phyloP scores from a whole-genome alignment of 1,139 yeast genomes.

The Suhomyces panamericanus region DNA sequence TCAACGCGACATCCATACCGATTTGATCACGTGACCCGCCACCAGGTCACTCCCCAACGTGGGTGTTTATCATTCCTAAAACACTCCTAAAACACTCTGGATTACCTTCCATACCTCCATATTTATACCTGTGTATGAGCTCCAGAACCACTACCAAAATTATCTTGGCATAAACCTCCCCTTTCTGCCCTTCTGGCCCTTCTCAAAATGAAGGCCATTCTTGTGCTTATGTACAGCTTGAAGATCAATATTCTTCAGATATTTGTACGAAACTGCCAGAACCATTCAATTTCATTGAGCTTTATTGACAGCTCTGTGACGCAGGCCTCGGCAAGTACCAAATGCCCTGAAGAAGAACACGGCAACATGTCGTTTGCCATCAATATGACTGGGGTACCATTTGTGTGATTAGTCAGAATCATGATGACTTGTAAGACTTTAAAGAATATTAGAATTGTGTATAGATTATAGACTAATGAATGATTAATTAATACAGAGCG shows the following conservation, averaged over 20 bases:
- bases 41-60: no score
- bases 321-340: slow-evolving; percentile 33
- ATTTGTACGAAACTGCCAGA: slow-evolving; percentile 38
- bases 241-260: slow-evolving; percentile 41
- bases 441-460: no score
- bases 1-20: no score
- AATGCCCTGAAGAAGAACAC: slow-evolving; percentile 20
- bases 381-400: slow-evolving; percentile 35
- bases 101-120: no score
- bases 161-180: neutral
- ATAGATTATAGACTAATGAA: neutral
- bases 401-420: slow-evolving; percentile 8
- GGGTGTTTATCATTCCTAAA: no score
- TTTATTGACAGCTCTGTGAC: slow-evolving; percentile 41
- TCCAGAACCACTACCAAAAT: no score
- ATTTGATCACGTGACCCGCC: no score
- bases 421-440: no score
- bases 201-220: slow-evolving; percentile 32
- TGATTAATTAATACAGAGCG: neutral
- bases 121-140: no score
- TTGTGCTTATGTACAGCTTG: slow-evolving; percentile 37
- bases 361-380: slow-evolving; percentile 23
- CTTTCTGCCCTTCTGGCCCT: neutral
- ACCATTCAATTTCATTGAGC: slow-evolving; percentile 33
- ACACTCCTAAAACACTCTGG: no score